These are phyloP conservation scores for Echeveria elegans DNA, from an alignment of 164 flowering plant genomes.

Conservation along the genomic window DNA sequence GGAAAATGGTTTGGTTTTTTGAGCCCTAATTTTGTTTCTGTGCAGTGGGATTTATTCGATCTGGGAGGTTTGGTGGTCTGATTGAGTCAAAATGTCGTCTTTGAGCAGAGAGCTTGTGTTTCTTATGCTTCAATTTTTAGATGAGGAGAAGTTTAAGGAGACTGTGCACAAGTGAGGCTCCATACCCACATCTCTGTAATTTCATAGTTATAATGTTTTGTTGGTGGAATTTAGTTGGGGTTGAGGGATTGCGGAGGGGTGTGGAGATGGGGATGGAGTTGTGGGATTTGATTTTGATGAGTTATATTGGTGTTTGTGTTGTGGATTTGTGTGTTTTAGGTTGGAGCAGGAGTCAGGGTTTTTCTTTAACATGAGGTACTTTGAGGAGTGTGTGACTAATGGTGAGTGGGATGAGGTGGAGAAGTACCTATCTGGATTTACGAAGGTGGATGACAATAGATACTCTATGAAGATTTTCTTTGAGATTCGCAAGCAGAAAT, in stretches of 20 bases:
- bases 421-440: constrained; percentile 34
- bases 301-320: background rate
- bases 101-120: constrained; percentile 26
- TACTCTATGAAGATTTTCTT: constrained; percentile 33
- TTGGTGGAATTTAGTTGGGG: background rate
- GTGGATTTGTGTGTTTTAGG: constrained; percentile 10
- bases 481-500: constrained; percentile 39
- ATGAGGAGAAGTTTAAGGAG: constrained; percentile 27
- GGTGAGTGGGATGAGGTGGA: constrained; percentile 41
- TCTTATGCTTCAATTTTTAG: constrained; percentile 27
- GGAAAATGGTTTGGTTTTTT: background rate
- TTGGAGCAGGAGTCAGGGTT: constrained; percentile 28
- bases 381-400: constrained; percentile 23
- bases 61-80: background rate
- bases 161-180: constrained; percentile 26
- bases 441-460: constrained; percentile 37
- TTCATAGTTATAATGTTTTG: background rate
- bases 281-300: background rate
- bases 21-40: constrained; percentile 11
- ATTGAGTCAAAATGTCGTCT: constrained; percentile 7
- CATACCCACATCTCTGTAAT: background rate
- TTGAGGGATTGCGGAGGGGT: too few species aligned
- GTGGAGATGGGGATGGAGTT: too few species aligned
- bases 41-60: constrained; percentile 11
- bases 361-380: constrained; percentile 29